Base-by-base conservation (phyloP, 768 basidiomycete species). In the Phanerochaete sordida region DNA sequence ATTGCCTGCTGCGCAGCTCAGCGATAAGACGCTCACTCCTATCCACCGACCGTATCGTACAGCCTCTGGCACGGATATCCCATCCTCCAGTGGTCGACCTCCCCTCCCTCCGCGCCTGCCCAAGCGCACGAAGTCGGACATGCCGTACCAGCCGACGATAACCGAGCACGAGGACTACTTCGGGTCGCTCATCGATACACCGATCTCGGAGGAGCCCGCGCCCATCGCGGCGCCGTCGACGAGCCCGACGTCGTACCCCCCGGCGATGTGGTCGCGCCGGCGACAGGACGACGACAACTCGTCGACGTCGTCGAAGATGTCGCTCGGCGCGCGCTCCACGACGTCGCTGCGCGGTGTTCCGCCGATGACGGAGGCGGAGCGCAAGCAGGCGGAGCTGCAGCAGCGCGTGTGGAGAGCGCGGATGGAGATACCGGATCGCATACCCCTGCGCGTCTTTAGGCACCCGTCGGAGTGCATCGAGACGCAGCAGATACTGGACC, bases 381-480 rank as follows among this genome's bases (percentile, higher is more conserved):
- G 74, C 72, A 83, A 75, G 73, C 76, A 83, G 61, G 62, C 70
- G 59, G 84, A 85, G 30, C 66, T 92, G 65, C 88, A 92, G 75
- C 72, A 70, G 64, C 75, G 91, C 31, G 80, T 93, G 56, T 84
- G 83, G 73, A 76, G 73, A 60, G 89, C 88, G 27, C 74, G 88
- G 57, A 77, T 75, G 62, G 72, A 79, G 68, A 81, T 90, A 66
- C 86, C 88, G 4, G 65, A 71, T 30, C 75, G 82, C 63, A 76
- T 91, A 11, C 72, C 75, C 21, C 70, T 93, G 67, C 79, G 89
- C 55, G 70, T 92, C 27, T 93, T 93, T 69, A 79, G 83, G 65
- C 71, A 83, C 44, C 86, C 91, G 11, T 73, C 66, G 62, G 89
- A 93, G 65, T 92, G 90, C 68, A 76, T 80, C 16, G 91, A 93